Evolutionary conservation across 1,284 basidiomycete genomes (phyloP), one percentile per base, ranked within the genome.

Genomic region (Leccinum solheimii): DNA sequence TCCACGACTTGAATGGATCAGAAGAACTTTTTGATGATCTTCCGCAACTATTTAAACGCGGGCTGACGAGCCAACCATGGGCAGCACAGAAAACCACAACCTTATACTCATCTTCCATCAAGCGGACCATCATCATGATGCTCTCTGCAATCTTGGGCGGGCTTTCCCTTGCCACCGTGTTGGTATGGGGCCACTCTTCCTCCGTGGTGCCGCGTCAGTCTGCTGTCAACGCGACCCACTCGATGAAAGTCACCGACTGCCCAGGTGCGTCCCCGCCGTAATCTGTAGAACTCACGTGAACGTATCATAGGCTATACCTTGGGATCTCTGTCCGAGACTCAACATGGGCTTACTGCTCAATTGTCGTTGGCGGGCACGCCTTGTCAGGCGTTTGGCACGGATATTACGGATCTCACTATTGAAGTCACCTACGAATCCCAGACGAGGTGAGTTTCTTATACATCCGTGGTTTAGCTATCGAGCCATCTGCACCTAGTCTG

Each of bases 311-410:
- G 88, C 13, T 90, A 90, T 66, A 76, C 73, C 2, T 72, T 89
- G 19, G 68, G 70, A 21, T 78, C 77, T 10, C 64, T 89, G 34
- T 64, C 75, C 16, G 78, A 85, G 62, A 81, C 76, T 3, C 65
- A 67, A 10, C 75, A 69, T 16, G 88, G 88, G 10, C 73, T 91
- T 34, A 82, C 77, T 5, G 89, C 87, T 27, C 73, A 79, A 6
- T 77, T 92, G 11, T 71, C 71, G 30, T 79, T 93, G 6, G 81
- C 82, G 3, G 90, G 89, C 2, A 57, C 74, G 14, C 77, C 84
- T 2, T 94, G 92, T 73, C 82, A 91, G 66, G 89, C 86, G 11
- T 94, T 90, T 68, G 90, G 90, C 14, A 78, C 74, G 11, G 91
- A 94, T 68, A 79, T 92, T 48, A 38, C 73, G 2, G 77, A 86